Base-by-base conservation (phyloP, 1,139 yeast species). In the Yamadazyma epiphylla region DNA sequence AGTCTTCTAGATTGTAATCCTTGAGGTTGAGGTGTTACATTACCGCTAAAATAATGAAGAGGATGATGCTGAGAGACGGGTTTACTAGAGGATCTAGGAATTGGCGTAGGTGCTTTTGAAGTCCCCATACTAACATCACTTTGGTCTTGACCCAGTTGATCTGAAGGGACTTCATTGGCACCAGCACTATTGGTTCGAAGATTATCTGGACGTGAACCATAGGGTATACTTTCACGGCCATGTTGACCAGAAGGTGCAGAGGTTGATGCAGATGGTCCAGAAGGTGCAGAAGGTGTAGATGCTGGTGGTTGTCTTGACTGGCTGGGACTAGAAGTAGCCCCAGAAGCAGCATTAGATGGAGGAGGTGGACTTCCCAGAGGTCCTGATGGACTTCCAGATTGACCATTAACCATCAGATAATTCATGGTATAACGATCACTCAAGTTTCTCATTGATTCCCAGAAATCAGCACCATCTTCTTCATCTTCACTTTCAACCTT, bases 391-490 rank as follows among this genome's bases (percentile, higher is more conserved):
- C 22, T 25, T 15, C 19, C 26, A n/a, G n/a, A n/a, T n/a, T n/a
- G n/a, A n/a, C n/a, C n/a, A n/a, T n/a, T n/a, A n/a, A n/a, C n/a
- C n/a, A n/a, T n/a, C n/a, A n/a, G n/a, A n/a, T n/a, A n/a, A n/a
- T n/a, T n/a, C n/a, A n/a, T n/a, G 9, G 20, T 17, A 10, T 7
- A 7, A 7, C 20, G 21, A 24, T 53, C 60, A 4, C 64, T 54
- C 19, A 79, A 51, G 19, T 77, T 67, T 34, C 82, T 64, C 72
- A 81, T 68, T 2, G 78, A 74, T 42, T 80, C 87, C 84, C 86
- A 80, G 46, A 80, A 80, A 49, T 79, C 87, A 21, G 74, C 45
- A 12, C 77, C 86, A 35, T 59, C 65, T 33, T 63, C 60, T 16
- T 49, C 55, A 26, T 47, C 41, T n/a, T 48, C 55, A 26, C 34